These are phyloP conservation scores for Hypomyces perniciosus DNA, from an alignment of 2,329 filamentous ascomycete genomes.

Conservation along the genomic window DNA sequence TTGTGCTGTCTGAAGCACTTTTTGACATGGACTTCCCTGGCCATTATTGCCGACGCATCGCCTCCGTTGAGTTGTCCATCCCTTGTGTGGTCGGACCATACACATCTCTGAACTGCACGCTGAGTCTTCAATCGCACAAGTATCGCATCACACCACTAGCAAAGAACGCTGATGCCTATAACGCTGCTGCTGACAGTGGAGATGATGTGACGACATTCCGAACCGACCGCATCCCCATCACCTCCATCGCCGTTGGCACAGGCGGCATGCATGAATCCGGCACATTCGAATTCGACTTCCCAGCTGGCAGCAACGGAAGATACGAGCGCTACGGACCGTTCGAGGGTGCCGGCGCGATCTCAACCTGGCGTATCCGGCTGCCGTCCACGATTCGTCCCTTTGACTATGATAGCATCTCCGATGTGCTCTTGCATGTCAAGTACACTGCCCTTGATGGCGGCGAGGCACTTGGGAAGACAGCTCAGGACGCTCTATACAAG, in stretches of 20 bases:
- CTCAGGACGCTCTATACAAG: too few relatives aligned
- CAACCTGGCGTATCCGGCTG: conserved; percentile 27
- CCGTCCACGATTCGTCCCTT: conserved; percentile 20
- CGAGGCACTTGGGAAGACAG: too few relatives aligned
- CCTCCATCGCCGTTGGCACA: background rate
- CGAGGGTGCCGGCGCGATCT: conserved; percentile 31
- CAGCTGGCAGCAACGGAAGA: background rate
- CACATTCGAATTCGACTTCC: conserved; percentile 28
- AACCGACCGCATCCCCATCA: background rate
- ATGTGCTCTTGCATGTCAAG: conserved; percentile 29
- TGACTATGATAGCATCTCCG: conserved; percentile 28
- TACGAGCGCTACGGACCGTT: conserved; percentile 31
- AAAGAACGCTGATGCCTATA: background rate
- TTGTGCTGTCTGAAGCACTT: too few relatives aligned
- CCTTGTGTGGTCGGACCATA: conserved; percentile 16
- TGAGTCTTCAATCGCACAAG: background rate
- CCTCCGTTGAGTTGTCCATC: conserved; percentile 25
- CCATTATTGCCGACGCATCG: conserved; percentile 30
- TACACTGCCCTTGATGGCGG: conserved; percentile 31
- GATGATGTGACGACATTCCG: background rate
- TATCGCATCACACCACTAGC: background rate
- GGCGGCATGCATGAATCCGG: conserved; percentile 23
- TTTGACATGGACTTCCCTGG: conserved; percentile 28
- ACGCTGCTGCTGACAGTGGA: background rate
- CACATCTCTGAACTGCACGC: background rate